A percentile compares a stretch with the other conserved stretches of the same genome.
phyloP scores from a whole-genome alignment of 2,329 filamentous ascomycete species.

The Cladosporium sp. region DNA sequence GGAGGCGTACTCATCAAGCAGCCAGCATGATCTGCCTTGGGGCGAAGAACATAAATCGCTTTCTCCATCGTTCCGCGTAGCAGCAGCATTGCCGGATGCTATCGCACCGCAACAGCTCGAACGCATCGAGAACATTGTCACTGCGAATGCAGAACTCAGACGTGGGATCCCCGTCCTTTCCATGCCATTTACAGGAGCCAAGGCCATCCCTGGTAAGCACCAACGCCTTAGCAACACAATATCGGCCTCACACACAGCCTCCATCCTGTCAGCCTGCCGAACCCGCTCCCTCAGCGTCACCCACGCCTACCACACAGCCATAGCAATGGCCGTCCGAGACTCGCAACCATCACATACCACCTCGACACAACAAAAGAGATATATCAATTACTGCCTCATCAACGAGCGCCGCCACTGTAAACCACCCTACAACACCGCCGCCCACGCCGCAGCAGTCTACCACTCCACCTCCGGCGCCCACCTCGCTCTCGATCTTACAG shows the following conservation, averaged over 20 bases:
- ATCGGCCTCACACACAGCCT: neutral
- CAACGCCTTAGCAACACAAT: neutral
- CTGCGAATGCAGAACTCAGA: neutral
- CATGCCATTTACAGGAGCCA: neutral
- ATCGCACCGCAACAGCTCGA: neutral
- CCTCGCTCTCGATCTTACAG: slow-evolving; percentile 1
- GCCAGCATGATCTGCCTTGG: neutral
- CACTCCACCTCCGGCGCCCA: slow-evolving; percentile 5
- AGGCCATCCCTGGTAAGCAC: neutral
- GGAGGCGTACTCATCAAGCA: neutral
- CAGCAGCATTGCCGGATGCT: neutral
- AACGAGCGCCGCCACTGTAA: slow-evolving; percentile 7
- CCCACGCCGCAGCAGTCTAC: slow-evolving; percentile 12
- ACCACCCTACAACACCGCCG: neutral
- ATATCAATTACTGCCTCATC: slow-evolving; percentile 10
- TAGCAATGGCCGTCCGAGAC: slow-evolving; percentile 7
- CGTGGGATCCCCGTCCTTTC: neutral
- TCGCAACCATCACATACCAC: neutral
- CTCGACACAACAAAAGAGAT: neutral
- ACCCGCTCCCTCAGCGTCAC: slow-evolving; percentile 5
- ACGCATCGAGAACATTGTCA: slow-evolving; percentile 1
- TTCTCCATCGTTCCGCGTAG: slow-evolving; percentile 3
- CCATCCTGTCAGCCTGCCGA: slow-evolving; percentile 1
- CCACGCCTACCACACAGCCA: slow-evolving; percentile 8
- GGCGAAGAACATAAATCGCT: neutral